These are phyloP conservation scores for Conticribra guillardii DNA, from an alignment of 108 stramenopile genomes.

Conservation along the genomic window DNA sequence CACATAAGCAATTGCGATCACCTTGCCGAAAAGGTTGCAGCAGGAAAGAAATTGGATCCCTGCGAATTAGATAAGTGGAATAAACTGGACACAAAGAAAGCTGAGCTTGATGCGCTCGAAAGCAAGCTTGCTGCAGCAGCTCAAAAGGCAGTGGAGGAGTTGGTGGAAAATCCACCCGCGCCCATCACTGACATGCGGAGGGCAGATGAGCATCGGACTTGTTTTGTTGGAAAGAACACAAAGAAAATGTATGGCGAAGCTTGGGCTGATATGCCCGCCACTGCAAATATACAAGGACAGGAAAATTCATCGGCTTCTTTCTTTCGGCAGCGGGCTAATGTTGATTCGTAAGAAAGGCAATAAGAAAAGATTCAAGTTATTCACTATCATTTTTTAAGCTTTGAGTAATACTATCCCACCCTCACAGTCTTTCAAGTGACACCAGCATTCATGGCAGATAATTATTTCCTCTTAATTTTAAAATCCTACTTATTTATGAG, in stretches of 20 bases:
- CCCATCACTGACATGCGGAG: conserved; percentile 85
- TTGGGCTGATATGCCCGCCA: conserved; percentile 85
- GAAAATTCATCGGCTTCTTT: conserved; percentile 33
- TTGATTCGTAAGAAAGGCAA: conserved; percentile 6
- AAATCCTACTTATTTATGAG: too few relatives aligned
- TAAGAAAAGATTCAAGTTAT: too few relatives aligned
- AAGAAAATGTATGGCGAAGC: conserved; percentile 58
- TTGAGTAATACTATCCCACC: too few relatives aligned
- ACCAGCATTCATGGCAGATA: too few relatives aligned
- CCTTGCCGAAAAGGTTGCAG: conserved; percentile 40
- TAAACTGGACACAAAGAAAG: conserved; percentile 38
- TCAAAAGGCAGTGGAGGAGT: conserved; percentile 60
- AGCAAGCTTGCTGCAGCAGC: conserved; percentile 22
- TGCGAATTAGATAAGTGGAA: conserved; percentile 58
- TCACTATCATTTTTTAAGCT: too few relatives aligned
- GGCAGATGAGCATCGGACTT: conserved; percentile 77
- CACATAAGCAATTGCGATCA: conserved; percentile 54
- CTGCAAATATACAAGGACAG: conserved; percentile 31
- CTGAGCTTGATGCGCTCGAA: conserved; percentile 59
- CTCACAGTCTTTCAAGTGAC: too few relatives aligned
- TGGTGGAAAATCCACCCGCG: conserved; percentile 76
- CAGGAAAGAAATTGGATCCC: conserved; percentile 40
- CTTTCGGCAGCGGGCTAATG: conserved; percentile 32
- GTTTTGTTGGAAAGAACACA: conserved; percentile 78
- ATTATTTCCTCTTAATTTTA: too few relatives aligned